A percentile compares a stretch with the other conserved stretches of the same genome.
Conservation (phyloP, 306 rosid genomes). For the Quercus agrifolia region DNA sequence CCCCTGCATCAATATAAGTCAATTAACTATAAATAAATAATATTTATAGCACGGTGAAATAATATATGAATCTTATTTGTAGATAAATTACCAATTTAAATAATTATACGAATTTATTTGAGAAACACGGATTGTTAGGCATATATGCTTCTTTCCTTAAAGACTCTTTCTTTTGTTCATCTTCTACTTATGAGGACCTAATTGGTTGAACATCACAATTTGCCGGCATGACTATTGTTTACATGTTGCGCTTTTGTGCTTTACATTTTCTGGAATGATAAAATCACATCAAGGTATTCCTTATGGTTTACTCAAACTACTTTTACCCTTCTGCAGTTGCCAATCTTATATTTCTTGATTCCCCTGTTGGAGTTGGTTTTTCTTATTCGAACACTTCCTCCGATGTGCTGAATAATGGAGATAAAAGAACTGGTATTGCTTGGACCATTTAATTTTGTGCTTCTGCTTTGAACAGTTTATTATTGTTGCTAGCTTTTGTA, state of each 20-base stretch:
- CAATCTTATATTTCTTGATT: slow-evolving; percentile 72
- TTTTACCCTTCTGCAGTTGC: slow-evolving; percentile 57
- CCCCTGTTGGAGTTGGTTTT: slow-evolving; percentile 96
- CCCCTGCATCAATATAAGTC: too few relatives aligned
- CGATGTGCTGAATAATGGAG: slow-evolving; percentile 65
- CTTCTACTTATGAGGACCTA: not conserved
- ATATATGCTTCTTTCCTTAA: not conserved
- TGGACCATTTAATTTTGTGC: not conserved
- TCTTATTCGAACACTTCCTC: slow-evolving; percentile 82
- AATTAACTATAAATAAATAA: not conserved
- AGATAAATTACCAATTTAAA: not conserved
- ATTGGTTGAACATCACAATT: not conserved
- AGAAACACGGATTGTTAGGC: not conserved
- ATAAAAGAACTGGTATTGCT: slow-evolving; percentile 64
- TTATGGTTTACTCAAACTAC: not conserved
- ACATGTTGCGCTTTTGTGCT: not conserved
- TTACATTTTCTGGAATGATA: not conserved
- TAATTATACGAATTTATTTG: not conserved
- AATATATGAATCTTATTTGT: not conserved
- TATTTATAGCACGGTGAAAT: not conserved
- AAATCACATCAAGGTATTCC: not conserved
- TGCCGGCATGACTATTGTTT: not conserved
- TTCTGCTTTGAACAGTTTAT: slow-evolving; percentile 7
- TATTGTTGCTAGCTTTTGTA: not conserved
- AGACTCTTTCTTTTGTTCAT: not conserved